These are phyloP conservation scores for Aphanomyces cochlioides DNA, from an alignment of 352 stramenopile species.

Conservation along the genomic window DNA sequence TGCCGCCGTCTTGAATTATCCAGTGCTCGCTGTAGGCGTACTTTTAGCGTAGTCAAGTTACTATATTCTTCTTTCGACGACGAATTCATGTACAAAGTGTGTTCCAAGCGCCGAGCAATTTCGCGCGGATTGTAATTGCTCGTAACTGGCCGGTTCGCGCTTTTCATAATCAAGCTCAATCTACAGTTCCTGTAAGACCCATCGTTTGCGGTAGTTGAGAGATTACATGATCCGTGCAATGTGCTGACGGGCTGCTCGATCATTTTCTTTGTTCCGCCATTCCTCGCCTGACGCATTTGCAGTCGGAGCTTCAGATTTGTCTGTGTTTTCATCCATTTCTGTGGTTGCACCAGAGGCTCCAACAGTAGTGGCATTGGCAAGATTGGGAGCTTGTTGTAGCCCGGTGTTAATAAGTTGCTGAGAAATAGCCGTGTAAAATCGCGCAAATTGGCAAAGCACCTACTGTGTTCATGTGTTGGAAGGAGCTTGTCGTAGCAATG, in stretches of 20 bases:
- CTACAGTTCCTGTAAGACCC: conserved; percentile 36
- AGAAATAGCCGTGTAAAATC: neutral
- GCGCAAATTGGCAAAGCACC: neutral
- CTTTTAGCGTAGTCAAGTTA: conserved; percentile 83
- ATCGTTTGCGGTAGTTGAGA: neutral
- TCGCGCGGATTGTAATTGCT: conserved; percentile 87
- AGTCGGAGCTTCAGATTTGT: neutral
- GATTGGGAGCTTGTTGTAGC: neutral
- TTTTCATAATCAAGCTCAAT: conserved; percentile 88
- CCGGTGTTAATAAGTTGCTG: conserved; percentile 19
- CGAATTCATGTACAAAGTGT: conserved; percentile 85
- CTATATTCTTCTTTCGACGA: conserved; percentile 82
- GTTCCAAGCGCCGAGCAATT: conserved; percentile 76
- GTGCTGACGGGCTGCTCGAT: conserved; percentile 72
- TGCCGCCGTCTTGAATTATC: conserved; percentile 76
- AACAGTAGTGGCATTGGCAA: neutral
- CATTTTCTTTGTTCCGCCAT: conserved; percentile 83
- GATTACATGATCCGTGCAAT: conserved; percentile 87
- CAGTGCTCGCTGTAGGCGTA: conserved; percentile 73
- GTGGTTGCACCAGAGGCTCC: neutral
- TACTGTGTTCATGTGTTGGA: conserved; percentile 18
- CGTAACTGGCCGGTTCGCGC: conserved; percentile 75
- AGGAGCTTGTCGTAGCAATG: neutral
- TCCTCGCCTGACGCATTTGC: conserved; percentile 35
- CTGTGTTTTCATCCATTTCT: conserved; percentile 11